Evolutionary conservation across 1,284 basidiomycete genomes (phyloP).

Genomic region (Cryptococcus wingfieldii): DNA sequence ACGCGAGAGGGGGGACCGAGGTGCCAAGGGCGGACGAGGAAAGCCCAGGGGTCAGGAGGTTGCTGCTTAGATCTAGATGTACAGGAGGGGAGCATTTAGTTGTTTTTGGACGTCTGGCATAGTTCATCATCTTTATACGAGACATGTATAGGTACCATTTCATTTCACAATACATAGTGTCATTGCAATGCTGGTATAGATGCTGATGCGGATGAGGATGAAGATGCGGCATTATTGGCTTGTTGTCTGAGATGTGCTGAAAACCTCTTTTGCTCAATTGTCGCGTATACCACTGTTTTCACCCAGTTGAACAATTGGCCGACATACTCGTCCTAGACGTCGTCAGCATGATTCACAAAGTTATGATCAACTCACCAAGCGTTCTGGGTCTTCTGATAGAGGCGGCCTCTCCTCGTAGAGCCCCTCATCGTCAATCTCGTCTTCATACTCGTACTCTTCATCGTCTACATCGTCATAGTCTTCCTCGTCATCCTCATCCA

Average conservation of each 20-base stretch:
- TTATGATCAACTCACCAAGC: slow-evolving; percentile 28
- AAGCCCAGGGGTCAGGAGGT: slow-evolving; percentile 14
- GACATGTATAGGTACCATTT: too few species aligned
- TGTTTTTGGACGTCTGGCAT: too few species aligned
- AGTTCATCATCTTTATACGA: too few species aligned
- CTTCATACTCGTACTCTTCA: slow-evolving; percentile 4
- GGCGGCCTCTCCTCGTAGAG: slow-evolving; percentile 12
- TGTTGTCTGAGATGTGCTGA: too few species aligned
- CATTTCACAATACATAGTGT: too few species aligned
- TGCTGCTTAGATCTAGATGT: slow-evolving; percentile 7
- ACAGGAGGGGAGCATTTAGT: too few species aligned
- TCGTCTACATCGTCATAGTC: slow-evolving; percentile 6
- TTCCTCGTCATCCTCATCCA: slow-evolving; percentile 8
- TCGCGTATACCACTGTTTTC: slow-evolving; percentile 49
- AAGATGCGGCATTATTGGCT: too few species aligned
- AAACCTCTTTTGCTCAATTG: slow-evolving; percentile 36
- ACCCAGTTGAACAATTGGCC: slow-evolving; percentile 49
- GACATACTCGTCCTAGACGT: slow-evolving; percentile 42
- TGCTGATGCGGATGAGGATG: too few species aligned
- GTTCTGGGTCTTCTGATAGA: slow-evolving; percentile 38
- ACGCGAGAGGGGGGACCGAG: slow-evolving; percentile 31
- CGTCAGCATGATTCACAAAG: not conserved
- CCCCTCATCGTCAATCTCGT: not conserved
- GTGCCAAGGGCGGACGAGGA: slow-evolving; percentile 27
- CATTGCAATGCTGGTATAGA: too few species aligned